Evolutionary conservation across 2,329 filamentous ascomycete genomes (phyloP), one percentile per base, ranked within the genome.

Genomic region (Sporothrix protearum): DNA sequence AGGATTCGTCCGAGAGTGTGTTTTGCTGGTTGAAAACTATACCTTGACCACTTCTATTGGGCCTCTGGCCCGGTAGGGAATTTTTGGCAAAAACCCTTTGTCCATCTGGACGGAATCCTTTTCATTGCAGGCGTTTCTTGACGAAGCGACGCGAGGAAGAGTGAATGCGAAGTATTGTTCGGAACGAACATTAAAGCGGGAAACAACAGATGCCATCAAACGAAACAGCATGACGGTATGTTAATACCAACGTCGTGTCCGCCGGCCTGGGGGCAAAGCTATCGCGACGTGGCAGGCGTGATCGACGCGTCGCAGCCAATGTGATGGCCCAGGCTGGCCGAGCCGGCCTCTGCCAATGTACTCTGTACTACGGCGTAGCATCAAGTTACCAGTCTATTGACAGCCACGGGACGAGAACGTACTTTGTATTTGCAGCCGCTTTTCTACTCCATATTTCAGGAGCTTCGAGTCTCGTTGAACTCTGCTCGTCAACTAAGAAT

Each of bases 11-110:
- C 88, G 91, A 93, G 90, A 88, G 88, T 87, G 87, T 87, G 86
- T 92, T 92, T 92, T 93, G 91, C 91, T 93, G 92, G 90, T 92
- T 92, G 90, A 92, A 92, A 92, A 92, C 90, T 92, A 92, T 85
- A 86, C 85, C 85, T 87, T 91, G 91, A 92, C 91, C 85, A 85
- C 91, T 94, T 85, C 85, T 86, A 83, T 77, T 86, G 87, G 88
- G 89, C 86, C 73, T 87, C 86, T 84, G 84, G 86, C 85, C 86
- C 87, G 87, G 83, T 84, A 86, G 86, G 90, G 91, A 93, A 93
- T 93, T 90, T 93, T 93, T 93, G 90, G 83, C 78, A 78, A 79
- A 80, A 80, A 68, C 71, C 66, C 75, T 72, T 51, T 68, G 33
- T 69, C 59, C 51, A 59, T 69, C 42, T 55, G 63, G 59, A 77